These are phyloP conservation scores for Fusarium udum DNA, from an alignment of 2,329 filamentous ascomycete genomes.

Conservation along the genomic window DNA sequence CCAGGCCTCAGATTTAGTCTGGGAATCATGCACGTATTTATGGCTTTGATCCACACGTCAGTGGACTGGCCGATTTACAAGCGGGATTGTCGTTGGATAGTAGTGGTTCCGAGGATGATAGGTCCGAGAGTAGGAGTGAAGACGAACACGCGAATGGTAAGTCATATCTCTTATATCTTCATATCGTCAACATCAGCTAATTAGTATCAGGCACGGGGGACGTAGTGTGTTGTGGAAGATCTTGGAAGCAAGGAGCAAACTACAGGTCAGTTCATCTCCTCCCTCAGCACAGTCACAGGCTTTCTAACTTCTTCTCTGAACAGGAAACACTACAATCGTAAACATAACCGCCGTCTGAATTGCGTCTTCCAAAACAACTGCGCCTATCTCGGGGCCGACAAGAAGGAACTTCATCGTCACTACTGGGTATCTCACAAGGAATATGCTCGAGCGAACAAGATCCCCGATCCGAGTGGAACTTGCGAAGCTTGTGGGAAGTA, in stretches of 20 bases:
- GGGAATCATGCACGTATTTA: constrained; percentile 19
- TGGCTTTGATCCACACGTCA: neutral
- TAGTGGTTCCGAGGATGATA: neutral
- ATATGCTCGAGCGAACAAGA: neutral
- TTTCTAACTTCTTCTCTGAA: neutral
- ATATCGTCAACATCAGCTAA: neutral
- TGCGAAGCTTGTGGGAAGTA: constrained; percentile 4
- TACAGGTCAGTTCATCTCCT: constrained; percentile 2
- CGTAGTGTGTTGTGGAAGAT: neutral
- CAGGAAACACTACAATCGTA: constrained; percentile 14
- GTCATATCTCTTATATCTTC: rapidly evolving
- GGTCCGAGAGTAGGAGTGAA: neutral
- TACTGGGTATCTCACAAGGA: constrained; percentile 16
- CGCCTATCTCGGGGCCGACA: neutral
- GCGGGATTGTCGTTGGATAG: constrained; percentile 10
- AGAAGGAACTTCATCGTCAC: constrained; percentile 18
- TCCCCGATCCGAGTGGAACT: neutral
- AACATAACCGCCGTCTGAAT: neutral
- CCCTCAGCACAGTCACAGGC: rapidly evolving
- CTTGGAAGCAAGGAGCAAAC: neutral
- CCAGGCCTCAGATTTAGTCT: constrained; percentile 27
- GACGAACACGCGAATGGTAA: neutral
- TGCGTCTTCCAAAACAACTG: constrained; percentile 8
- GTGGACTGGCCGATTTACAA: constrained; percentile 18
- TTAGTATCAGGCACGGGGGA: rapidly evolving